Percentiles rank a stretch among this genome's conserved stretches.
These are phyloP conservation scores for Penicillium thymicola DNA, from an alignment of 2,329 filamentous ascomycete species.

Conservation along the genomic window DNA sequence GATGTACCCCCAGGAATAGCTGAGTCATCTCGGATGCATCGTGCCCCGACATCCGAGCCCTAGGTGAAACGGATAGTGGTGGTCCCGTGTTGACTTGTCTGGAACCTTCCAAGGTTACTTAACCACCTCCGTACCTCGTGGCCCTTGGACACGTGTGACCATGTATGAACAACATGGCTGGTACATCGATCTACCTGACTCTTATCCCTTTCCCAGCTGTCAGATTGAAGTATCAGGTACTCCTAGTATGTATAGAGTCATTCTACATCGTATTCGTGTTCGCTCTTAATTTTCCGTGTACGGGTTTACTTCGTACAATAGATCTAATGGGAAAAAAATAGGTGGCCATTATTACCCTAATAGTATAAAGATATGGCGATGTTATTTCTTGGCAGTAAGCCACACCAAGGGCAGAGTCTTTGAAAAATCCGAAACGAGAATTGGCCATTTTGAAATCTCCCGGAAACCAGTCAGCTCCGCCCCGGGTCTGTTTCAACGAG, in stretches of 20 bases:
- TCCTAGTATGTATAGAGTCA: background rate
- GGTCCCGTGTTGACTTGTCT: background rate
- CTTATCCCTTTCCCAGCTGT: background rate
- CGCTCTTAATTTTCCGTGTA: no score
- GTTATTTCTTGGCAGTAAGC: background rate
- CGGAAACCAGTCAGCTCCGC: background rate
- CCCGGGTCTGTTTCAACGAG: background rate
- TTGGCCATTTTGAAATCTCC: background rate
- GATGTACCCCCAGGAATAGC: background rate
- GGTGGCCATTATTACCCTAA: background rate
- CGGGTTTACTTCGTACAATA: no score
- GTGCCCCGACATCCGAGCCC: background rate
- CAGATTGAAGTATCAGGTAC: background rate
- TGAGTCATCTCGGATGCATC: constrained; percentile 1
- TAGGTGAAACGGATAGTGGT: background rate
- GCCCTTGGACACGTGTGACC: background rate
- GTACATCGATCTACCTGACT: background rate
- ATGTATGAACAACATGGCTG: background rate
- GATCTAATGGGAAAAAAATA: background rate
- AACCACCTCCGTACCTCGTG: no score
- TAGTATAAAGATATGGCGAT: background rate
- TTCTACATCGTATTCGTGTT: background rate
- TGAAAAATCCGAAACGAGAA: background rate
- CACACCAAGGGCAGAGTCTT: background rate
- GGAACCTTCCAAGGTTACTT: background rate